Evolutionary conservation across 176 grass and related monocot species (phyloP).

Genomic region (Cenchrus fungigraminus): DNA sequence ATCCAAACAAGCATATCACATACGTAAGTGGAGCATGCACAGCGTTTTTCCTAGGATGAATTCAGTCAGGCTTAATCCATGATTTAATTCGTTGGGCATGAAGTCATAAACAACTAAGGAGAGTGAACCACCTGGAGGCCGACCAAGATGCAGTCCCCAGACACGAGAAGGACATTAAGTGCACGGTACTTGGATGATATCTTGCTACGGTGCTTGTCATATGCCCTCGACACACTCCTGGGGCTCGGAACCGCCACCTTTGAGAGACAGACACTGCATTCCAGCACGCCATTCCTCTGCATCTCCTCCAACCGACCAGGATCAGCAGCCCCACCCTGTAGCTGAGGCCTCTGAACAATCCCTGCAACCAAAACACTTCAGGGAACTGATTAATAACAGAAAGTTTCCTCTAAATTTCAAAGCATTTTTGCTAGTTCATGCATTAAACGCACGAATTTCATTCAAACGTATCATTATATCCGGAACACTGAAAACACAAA

Average conservation of each 20-base stretch:
- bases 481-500: not conserved
- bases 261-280: slow-evolving; percentile 81
- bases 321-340: not conserved
- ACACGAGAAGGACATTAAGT: slow-evolving; percentile 75
- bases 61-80: not conserved
- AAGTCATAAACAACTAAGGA: slow-evolving; percentile 6
- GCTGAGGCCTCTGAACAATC: slow-evolving; percentile 17
- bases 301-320: slow-evolving; percentile 46
- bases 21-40: not conserved
- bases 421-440: slow-evolving; percentile 1
- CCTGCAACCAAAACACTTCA: slow-evolving; percentile 29
- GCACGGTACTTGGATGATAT: slow-evolving; percentile 77
- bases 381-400: not conserved
- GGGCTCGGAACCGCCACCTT: slow-evolving; percentile 72
- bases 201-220: slow-evolving; percentile 85
- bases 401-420: not conserved
- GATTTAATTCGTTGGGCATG: not conserved
- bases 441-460: not conserved
- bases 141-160: slow-evolving; percentile 87
- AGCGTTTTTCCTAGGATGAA: not conserved
- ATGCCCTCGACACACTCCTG: slow-evolving; percentile 80
- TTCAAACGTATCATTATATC: slow-evolving; percentile 1
- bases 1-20: not conserved
- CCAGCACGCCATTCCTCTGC: slow-evolving; percentile 83
- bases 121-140: slow-evolving; percentile 76